A percentile compares a stretch with the other conserved stretches of the same genome.
Evolutionary conservation across 345 rosid species (phyloP).

Genomic region (Trapa bicornis): DNA sequence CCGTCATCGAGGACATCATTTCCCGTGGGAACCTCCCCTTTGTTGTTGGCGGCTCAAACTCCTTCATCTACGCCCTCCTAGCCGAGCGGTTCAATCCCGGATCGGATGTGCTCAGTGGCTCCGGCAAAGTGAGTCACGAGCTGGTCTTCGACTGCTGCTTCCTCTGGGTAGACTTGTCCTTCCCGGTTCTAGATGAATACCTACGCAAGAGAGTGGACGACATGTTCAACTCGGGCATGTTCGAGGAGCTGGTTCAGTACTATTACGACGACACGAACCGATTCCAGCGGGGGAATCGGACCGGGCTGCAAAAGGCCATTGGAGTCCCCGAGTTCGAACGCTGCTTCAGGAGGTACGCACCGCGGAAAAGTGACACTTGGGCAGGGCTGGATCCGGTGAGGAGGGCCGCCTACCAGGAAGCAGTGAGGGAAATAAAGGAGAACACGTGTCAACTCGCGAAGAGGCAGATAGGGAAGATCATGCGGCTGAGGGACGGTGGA

Average conservation of each 20-base stretch:
- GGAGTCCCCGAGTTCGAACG: conserved; percentile 79
- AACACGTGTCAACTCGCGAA: conserved; percentile 72
- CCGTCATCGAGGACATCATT: conserved; percentile 27
- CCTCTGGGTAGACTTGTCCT: conserved; percentile 72
- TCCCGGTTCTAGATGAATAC: conserved; percentile 52
- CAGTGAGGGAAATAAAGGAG: conserved; percentile 58
- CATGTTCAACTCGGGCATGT: conserved; percentile 85
- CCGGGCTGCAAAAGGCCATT: conserved; percentile 63
- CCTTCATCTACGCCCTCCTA: conserved; percentile 62
- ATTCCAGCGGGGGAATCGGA: conserved; percentile 10
- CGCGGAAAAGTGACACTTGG: conserved; percentile 10
- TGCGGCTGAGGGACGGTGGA: conserved; percentile 37
- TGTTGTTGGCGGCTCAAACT: conserved; percentile 86
- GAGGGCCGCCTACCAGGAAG: conserved; percentile 43
- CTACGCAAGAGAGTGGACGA: conserved; percentile 62
- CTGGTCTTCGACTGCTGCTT: conserved; percentile 68
- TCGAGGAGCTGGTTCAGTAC: conserved; percentile 50
- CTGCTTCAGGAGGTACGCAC: conserved; percentile 41
- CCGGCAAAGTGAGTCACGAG: conserved; percentile 17
- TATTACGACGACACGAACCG: conserved; percentile 26
- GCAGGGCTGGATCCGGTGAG: conserved; percentile 15
- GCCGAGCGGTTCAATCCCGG: conserved; percentile 41
- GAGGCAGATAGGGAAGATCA: conserved; percentile 61
- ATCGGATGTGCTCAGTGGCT: conserved; percentile 30
- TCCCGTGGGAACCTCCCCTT: conserved; percentile 43